A percentile compares a stretch with the other conserved stretches of the same genome.
These are phyloP conservation scores for Aspergillus carlsbadensis DNA, from an alignment of 495 filamentous ascomycete species.

Conservation along the genomic window DNA sequence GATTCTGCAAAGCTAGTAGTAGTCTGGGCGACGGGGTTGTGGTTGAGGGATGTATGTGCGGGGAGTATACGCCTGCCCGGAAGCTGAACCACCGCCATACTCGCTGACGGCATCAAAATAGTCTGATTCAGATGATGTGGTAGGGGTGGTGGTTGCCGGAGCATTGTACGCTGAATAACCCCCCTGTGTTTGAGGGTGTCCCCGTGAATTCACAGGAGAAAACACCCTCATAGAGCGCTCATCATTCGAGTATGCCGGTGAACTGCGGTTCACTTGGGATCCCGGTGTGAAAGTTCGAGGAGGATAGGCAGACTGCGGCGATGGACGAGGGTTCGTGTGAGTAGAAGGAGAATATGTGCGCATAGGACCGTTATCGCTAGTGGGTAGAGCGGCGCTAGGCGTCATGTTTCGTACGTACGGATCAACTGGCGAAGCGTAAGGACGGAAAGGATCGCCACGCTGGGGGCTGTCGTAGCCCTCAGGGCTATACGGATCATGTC, in stretches of 20 bases:
- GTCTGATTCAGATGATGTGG: neutral
- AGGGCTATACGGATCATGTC: constrained; percentile 12
- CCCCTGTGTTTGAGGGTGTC: constrained; percentile 10
- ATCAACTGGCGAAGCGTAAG: constrained; percentile 15
- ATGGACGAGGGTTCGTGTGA: constrained; percentile 2
- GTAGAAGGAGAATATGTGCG: constrained; percentile 14
- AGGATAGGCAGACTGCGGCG: constrained; percentile 10
- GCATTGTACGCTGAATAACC: constrained; percentile 31
- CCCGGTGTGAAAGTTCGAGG: constrained; percentile 12
- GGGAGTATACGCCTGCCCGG: constrained; percentile 4
- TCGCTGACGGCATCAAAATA: constrained; percentile 6
- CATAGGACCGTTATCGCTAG: neutral
- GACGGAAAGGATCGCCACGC: constrained; percentile 12
- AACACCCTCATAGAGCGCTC: constrained; percentile 1
- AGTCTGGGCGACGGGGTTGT: constrained; percentile 9
- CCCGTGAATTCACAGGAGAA: constrained; percentile 13
- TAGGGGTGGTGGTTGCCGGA: neutral
- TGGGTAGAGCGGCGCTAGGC: constrained; percentile 5
- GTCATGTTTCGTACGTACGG: constrained; percentile 22
- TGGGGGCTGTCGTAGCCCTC: constrained; percentile 8
- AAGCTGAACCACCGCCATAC: constrained; percentile 5
- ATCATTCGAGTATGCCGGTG: constrained; percentile 8
- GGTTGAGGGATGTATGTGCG: constrained; percentile 14
- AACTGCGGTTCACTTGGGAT: neutral
- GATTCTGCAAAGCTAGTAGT: constrained; percentile 6